These are phyloP conservation scores for Sporothrix dimorphospora DNA, from an alignment of 2,329 filamentous ascomycete genomes.

Conservation along the genomic window DNA sequence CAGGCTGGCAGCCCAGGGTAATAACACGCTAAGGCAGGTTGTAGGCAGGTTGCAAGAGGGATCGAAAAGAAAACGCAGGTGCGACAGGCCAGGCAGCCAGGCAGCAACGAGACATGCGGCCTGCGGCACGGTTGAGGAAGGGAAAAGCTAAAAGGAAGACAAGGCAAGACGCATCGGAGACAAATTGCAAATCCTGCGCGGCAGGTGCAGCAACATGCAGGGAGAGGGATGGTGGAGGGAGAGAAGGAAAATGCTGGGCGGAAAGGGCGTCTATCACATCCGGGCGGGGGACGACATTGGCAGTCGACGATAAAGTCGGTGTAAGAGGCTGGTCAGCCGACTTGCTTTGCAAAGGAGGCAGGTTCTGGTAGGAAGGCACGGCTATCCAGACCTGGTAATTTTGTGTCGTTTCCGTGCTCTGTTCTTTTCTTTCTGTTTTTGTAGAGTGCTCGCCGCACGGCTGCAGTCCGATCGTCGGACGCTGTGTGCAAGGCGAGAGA, in stretches of 20 bases:
- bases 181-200: conserved; percentile 6
- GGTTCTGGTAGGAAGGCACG: not conserved
- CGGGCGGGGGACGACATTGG: not conserved
- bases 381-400: not conserved
- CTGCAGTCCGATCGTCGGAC: not conserved
- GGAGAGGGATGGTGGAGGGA: not conserved
- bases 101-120: conserved; percentile 13
- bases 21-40: not conserved
- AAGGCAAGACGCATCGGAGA: not conserved
- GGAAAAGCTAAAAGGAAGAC: not conserved
- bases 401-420: not conserved
- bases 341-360: not conserved
- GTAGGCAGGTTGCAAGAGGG: not conserved
- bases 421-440: not conserved
- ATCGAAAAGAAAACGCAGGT: conserved; percentile 1
- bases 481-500: not conserved
- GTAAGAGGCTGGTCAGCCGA: conserved; percentile 19
- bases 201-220: not conserved
- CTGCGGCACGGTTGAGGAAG: not conserved
- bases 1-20: not conserved
- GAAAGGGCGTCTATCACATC: not conserved
- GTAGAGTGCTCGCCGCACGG: not conserved
- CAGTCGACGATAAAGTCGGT: conserved; percentile 5
- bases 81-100: conserved; percentile 21
- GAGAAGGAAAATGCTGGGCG: not conserved